Percentiles rank a stretch among this genome's conserved stretches.
phyloP scores from a whole-genome alignment of 1,139 yeast genomes.

The Torulaspora globosa region DNA sequence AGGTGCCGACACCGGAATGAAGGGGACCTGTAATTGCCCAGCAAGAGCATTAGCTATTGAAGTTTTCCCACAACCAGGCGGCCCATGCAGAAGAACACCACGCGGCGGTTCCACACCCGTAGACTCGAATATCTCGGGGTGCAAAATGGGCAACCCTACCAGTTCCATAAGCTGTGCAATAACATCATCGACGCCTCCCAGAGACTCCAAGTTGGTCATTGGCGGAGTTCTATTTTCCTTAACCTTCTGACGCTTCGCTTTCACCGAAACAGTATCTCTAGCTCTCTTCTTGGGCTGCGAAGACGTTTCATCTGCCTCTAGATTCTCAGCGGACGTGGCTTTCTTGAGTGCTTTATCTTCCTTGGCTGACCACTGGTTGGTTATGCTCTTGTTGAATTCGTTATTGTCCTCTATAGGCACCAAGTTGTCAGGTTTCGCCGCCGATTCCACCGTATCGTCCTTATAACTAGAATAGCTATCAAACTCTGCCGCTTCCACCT shows the following conservation, averaged over 20 bases:
- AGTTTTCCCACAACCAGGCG: slow-evolving; percentile 99
- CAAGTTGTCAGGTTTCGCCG: slow-evolving; percentile 42
- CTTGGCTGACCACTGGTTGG: slow-evolving; percentile 58
- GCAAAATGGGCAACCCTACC: slow-evolving; percentile 85
- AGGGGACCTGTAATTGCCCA: slow-evolving; percentile 90
- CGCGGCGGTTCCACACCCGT: slow-evolving; percentile 98
- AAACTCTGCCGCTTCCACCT: slow-evolving; percentile 44
- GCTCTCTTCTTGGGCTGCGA: slow-evolving; percentile 25
- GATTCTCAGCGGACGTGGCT: slow-evolving; percentile 15
- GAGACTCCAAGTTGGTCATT: slow-evolving; percentile 55
- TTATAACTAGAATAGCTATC: slow-evolving; percentile 37
- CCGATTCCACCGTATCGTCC: slow-evolving; percentile 27
- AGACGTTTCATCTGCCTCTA: slow-evolving; percentile 23
- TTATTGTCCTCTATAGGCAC: slow-evolving; percentile 63
- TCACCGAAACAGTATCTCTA: slow-evolving; percentile 34
- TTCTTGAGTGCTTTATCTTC: slow-evolving; percentile 12
- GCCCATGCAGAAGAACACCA: slow-evolving; percentile 91
- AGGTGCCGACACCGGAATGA: slow-evolving; percentile 88
- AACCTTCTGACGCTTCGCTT: slow-evolving; percentile 38
- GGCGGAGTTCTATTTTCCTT: slow-evolving; percentile 68
- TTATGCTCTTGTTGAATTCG: slow-evolving; percentile 70
- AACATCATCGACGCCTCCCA: slow-evolving; percentile 87
- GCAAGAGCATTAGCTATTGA: slow-evolving; percentile 95
- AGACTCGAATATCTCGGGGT: slow-evolving; percentile 82
- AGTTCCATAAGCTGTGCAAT: slow-evolving; percentile 83